Base-by-base conservation (phyloP, 2,329 filamentous ascomycete genomes). In the Cryphonectria carpinicola region DNA sequence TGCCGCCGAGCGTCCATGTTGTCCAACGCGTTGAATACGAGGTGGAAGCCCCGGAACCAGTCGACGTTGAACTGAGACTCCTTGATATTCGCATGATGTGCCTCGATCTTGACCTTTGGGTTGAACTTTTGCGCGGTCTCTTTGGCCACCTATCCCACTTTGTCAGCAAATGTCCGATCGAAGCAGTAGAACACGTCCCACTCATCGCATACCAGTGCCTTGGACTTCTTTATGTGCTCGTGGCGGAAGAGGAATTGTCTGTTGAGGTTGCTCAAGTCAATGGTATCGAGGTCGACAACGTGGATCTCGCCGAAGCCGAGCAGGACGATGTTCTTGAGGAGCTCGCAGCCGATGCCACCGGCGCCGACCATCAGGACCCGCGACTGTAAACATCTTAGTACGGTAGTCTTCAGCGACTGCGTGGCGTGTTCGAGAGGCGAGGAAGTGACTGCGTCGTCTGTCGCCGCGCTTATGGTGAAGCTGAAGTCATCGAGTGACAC, bases 171-270 rank as follows among this genome's bases (percentile, higher is more conserved):
- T 32, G 19, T 46, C 54, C 25, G 39, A 73, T 61, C 41, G 67
- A 52, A n/a, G 4, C 28, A 32, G 19, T 28, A 71, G 68, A 68
- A 52, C 72, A 66, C 70, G 65, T 66, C 61, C 54, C 71, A 82
- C 89, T 74, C 85, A 96, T 41, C 13, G n/a, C 61, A 14, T 64
- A 64, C 95, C 82, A 97, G 82, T 66, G 96, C 95, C 80, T 99
- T 99, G 1, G 95, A 90, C 81, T 97, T 97, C 82, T 98, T 98
- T 82, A 99, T 98, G 78, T 99, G 96, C 80, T 98, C 95, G 77
- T 95, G 92, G 72, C 95, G 89, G 81, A 99, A 99, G 64, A 99
- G 90, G 78, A 99, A 99, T 81, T 99, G 96, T 69, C 96, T 93
- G 77, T 99, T 99, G 66, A 99, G 87, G 79, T 99, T 99, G 83